Base-by-base conservation (phyloP, 1,284 basidiomycete species). In the Coriolopsis trogii region DNA sequence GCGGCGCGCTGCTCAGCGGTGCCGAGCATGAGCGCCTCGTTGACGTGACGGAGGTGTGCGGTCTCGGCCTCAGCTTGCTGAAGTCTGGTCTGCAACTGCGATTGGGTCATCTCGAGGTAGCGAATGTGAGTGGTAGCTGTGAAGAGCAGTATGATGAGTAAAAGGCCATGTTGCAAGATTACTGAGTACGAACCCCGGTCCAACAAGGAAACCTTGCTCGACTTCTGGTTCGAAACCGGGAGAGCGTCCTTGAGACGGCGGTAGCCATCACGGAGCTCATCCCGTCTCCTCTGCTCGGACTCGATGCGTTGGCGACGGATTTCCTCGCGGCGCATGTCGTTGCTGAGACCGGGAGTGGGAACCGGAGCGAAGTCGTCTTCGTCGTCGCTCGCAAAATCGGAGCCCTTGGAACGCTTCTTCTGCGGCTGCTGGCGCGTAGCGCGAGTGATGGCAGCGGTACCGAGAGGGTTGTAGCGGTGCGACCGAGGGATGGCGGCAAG, bases 261-360 rank as follows among this genome's bases (percentile, higher is more conserved):
- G 73, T 94, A 95, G 51, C 91, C 91, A 54, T 93, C 89, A 50
- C 90, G 78, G 63, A 94, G 85, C 72, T 93, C 91, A 63, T 94
- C 89, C 41, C 91, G 84, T 63, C 91, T 81, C 61, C 90, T 79
- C 77, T 95, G 89, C 75, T 89, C 87, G 23, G 88, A 91, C 76
- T 90, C 87, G 73, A 91, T 92, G 72, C 89, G 87, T 74, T 91
- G 89, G 67, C 83, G 82, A 67, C 88, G 87, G 61, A 92, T 89
- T 53, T 88, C 89, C 74, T 92, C 89, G 63, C 88, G 85, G 70
- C 88, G 87, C 47, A 79, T 79, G 60, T 88, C 84, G 60, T 68
- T 70, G 53, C 60, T 66, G 50, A 61, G 56, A 23, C 71, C 63
- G 26, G 73, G 61, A 41, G 58, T 55, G 53, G 73, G 63, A 29